Conservation (phyloP, 805 yeast species). For the Komagataella pastoris region DNA sequence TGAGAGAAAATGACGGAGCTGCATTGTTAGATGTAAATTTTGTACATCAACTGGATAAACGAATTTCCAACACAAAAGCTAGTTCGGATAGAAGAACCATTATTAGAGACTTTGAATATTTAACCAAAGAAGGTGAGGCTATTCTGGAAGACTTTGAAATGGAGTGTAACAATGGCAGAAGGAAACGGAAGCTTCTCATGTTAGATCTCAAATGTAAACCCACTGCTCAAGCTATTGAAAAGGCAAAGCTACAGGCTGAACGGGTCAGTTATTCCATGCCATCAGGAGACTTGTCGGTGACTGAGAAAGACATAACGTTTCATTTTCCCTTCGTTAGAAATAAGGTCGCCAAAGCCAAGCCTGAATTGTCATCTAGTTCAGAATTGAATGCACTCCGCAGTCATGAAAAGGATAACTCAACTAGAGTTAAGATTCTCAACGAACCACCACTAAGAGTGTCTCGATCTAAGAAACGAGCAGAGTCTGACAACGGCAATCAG, state of each 20-base stretch:
- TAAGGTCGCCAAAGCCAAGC: neutral
- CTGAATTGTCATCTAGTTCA: neutral
- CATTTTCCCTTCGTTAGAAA: neutral
- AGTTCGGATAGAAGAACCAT: slow-evolving; percentile 42
- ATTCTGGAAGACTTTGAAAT: slow-evolving; percentile 4
- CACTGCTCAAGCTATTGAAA: slow-evolving; percentile 4
- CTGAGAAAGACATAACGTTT: neutral
- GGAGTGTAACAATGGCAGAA: slow-evolving; percentile 3
- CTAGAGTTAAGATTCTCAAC: neutral
- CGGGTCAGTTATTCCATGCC: neutral
- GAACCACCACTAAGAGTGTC: neutral
- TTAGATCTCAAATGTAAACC: slow-evolving; percentile 8
- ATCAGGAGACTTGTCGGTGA: neutral
- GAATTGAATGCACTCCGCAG: neutral
- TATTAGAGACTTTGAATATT: slow-evolving; percentile 24
- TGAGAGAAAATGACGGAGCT: slow-evolving; percentile 32
- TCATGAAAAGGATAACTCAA: neutral
- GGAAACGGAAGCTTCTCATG: slow-evolving; percentile 4
- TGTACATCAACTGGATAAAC: slow-evolving; percentile 24
- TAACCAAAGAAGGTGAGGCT: slow-evolving; percentile 17
- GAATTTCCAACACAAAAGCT: slow-evolving; percentile 20
- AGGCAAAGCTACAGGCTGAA: neutral
- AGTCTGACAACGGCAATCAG: slow-evolving; percentile 4
- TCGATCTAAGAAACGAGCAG: slow-evolving; percentile 6
- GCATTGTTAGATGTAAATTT: slow-evolving; percentile 27